These are phyloP conservation scores for Kwoniella botswanensis DNA, from an alignment of 768 basidiomycete genomes.

Conservation along the genomic window DNA sequence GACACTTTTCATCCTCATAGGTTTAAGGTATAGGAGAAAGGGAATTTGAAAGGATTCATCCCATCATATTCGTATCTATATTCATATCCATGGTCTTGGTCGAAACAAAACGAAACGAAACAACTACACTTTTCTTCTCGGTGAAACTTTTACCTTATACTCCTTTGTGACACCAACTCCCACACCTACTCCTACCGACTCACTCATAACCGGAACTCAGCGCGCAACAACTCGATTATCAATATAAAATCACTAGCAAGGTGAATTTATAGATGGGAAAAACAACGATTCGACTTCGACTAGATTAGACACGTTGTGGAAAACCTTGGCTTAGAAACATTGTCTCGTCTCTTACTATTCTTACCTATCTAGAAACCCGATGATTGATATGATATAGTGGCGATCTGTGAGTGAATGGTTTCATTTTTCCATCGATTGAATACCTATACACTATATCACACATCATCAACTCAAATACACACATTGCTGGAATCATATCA, in stretches of 20 bases:
- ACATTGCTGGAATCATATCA: no score
- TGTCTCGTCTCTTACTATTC: background rate
- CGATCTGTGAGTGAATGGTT: background rate
- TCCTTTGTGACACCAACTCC: slow-evolving; percentile 8
- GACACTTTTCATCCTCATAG: no score
- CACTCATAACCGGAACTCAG: background rate
- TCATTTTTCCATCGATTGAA: background rate
- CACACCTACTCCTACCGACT: background rate
- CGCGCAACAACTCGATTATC: background rate
- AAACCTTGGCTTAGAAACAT: background rate
- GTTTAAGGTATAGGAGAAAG: no score
- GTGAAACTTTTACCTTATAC: slow-evolving; percentile 6
- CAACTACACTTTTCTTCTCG: background rate
- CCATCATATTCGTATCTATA: no score
- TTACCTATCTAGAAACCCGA: background rate
- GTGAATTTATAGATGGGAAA: background rate
- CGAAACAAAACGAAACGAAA: slow-evolving; percentile 2
- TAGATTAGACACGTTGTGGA: background rate
- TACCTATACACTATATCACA: background rate
- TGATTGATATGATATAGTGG: background rate
- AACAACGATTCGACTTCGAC: background rate
- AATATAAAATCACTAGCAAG: background rate
- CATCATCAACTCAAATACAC: no score
- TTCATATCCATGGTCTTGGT: no score
- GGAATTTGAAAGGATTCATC: no score